Conservation (phyloP, 106 monocot species). For the Triglochin maritima region DNA sequence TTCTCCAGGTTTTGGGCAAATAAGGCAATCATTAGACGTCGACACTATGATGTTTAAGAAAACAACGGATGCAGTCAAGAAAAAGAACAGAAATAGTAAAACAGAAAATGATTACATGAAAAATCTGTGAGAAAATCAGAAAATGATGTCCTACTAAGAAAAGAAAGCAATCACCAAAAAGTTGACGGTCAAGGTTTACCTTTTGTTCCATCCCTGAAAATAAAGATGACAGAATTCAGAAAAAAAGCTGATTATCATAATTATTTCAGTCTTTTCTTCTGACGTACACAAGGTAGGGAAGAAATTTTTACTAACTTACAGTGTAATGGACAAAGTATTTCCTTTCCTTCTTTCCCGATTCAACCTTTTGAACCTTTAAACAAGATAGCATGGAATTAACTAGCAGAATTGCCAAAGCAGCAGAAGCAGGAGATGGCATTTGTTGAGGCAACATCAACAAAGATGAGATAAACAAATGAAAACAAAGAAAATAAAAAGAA, state of each 20-base stretch:
- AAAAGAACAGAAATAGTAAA: background rate
- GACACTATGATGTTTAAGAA: background rate
- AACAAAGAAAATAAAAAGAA: background rate
- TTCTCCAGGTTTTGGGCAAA: background rate
- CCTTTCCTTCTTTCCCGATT: slow-evolving; percentile 60
- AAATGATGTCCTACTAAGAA: background rate
- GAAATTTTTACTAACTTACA: slow-evolving; percentile 34
- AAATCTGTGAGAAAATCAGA: background rate
- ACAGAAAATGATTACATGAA: background rate
- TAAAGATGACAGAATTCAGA: slow-evolving; percentile 5
- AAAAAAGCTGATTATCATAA: background rate
- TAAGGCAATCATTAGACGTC: background rate
- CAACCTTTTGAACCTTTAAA: slow-evolving; percentile 75
- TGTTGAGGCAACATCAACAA: too few relatives aligned
- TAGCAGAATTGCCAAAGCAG: too few relatives aligned
- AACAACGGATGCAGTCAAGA: background rate
- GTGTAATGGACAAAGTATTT: slow-evolving; percentile 90
- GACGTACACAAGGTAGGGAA: background rate
- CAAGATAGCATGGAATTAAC: background rate
- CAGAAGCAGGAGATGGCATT: too few relatives aligned
- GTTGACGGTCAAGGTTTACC: slow-evolving; percentile 33
- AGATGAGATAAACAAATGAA: too few relatives aligned
- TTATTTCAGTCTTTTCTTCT: background rate
- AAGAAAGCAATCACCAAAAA: background rate
- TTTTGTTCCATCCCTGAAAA: slow-evolving; percentile 98